Evolutionary conservation across 179 eudicot species (phyloP).

Genomic region (Actinidia arguta): DNA sequence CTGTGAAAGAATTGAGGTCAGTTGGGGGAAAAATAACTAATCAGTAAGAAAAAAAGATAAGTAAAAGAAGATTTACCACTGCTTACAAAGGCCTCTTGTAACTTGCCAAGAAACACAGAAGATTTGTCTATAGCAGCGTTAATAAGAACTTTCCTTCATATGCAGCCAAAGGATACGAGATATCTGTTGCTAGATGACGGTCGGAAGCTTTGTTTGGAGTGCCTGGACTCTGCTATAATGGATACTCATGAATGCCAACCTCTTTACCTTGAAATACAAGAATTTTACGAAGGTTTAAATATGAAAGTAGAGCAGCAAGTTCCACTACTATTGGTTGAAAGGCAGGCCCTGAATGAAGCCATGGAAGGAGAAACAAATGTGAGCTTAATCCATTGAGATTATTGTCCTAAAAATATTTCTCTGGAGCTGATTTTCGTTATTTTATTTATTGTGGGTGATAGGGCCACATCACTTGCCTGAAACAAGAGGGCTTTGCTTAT

Average conservation of each 20-base stretch:
- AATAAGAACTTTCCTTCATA: background rate
- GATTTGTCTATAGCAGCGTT: background rate
- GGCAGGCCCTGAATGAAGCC: slow-evolving; percentile 97
- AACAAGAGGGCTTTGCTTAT: slow-evolving; percentile 98
- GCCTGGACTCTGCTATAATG: slow-evolving; percentile 93
- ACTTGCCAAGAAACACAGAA: background rate
- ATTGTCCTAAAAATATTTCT: background rate
- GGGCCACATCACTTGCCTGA: slow-evolving; percentile 99
- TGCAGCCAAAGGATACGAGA: slow-evolving; percentile 79
- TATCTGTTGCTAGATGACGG: slow-evolving; percentile 91
- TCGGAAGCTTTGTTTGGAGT: slow-evolving; percentile 93
- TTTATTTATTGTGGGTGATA: slow-evolving; percentile 29
- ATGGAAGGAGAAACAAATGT: slow-evolving; percentile 99
- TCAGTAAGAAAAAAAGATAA: background rate
- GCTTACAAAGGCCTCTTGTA: background rate
- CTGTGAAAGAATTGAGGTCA: slow-evolving; percentile 99
- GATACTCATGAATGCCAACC: slow-evolving; percentile 98
- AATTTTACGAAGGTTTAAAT: slow-evolving; percentile 92
- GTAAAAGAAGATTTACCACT: background rate
- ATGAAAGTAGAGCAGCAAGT: slow-evolving; percentile 97
- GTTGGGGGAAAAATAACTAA: slow-evolving; percentile 17
- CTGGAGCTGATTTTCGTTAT: slow-evolving; percentile 7
- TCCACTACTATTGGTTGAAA: slow-evolving; percentile 92
- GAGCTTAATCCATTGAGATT: slow-evolving; percentile 19
- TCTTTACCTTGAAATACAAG: slow-evolving; percentile 92